Base-by-base conservation (phyloP, 768 basidiomycete genomes). In the Lactarius hatsudake region DNA sequence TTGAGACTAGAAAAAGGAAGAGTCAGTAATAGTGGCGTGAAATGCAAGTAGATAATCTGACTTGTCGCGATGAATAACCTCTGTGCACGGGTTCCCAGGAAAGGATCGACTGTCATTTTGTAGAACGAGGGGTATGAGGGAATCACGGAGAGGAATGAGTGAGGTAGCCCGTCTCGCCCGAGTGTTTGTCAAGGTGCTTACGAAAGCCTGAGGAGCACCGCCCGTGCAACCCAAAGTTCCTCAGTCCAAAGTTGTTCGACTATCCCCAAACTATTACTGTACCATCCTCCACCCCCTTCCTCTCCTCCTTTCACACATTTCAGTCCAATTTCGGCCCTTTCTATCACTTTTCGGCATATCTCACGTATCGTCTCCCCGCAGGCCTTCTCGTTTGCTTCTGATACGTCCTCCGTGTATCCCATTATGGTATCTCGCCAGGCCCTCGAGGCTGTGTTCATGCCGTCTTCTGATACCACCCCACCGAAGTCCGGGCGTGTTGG, bases 41-140 rank as follows among this genome's bases (percentile, higher is more conserved):
- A 26, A 48, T 18, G 15, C n/a, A 38, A 38, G 2, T 57, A 18
- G 12, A 62, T 23, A 45, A 26, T 64, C 73, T 66, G 76, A 91
- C 91, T 86, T 65, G 88, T 91, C 48, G 75, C 77, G 63, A 93
- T 85, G 76, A 93, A 93, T 45, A 83, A 84, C 69, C 81, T 80
- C 73, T 93, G 92, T 28, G 91, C 85, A 67, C 84, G 81, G 17
- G 91, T 92, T 23, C 86, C 86, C 62, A 94, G 77, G 60, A 94
- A 81, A 28, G 85, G 84, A 79, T 90, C 88, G 56, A 87, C 80
- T 61, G 86, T 84, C 91, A 92, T 93, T 32, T 62, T 70, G 68
- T 76, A 61, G 57, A 34, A 34, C 63, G 60, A 42, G 58, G 64
- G 30, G 66, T 55, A 34, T 23, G 58, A 32, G 34, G 61, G 60